These are phyloP conservation scores for Candida awuae DNA, from an alignment of 805 yeast genomes.

Conservation along the genomic window DNA sequence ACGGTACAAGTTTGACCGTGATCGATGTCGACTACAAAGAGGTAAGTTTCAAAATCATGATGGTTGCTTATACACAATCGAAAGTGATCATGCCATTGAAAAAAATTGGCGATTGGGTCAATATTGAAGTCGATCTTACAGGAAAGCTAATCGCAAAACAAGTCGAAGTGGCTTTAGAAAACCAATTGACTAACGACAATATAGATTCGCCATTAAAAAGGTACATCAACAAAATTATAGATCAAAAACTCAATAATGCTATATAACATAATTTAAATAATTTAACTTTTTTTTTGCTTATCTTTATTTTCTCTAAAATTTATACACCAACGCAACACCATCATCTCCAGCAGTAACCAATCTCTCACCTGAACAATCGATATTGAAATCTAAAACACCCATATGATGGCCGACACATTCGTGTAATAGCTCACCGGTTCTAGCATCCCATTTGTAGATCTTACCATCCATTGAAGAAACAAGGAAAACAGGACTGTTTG, in stretches of 20 bases:
- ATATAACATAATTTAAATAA: neutral
- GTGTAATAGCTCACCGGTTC: conserved; percentile 72
- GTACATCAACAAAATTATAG: conserved; percentile 42
- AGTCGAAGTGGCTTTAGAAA: conserved; percentile 48
- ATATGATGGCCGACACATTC: conserved; percentile 87
- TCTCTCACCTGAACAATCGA: conserved; percentile 57
- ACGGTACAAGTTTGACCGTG: conserved; percentile 89
- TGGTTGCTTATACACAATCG: conserved; percentile 84
- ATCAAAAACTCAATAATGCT: conserved; percentile 29
- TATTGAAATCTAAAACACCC: conserved; percentile 84
- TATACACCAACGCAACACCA: conserved; percentile 78
- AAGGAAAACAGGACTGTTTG: conserved; percentile 46
- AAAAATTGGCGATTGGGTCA: conserved; percentile 55
- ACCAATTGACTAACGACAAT: conserved; percentile 41
- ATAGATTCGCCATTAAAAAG: conserved; percentile 38
- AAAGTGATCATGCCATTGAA: conserved; percentile 70
- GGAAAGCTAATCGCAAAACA: conserved; percentile 91
- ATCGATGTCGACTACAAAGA: conserved; percentile 60
- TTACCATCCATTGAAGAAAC: conserved; percentile 81
- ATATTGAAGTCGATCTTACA: conserved; percentile 89
- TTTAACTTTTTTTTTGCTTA: too few relatives aligned
- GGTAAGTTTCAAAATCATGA: conserved; percentile 69
- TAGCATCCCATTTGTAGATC: conserved; percentile 79
- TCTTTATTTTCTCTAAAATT: conserved; percentile 18
- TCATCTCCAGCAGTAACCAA: conserved; percentile 94